Evolutionary conservation across 495 filamentous ascomycete species (phyloP).

Genomic region (Tuber melanosporum): DNA sequence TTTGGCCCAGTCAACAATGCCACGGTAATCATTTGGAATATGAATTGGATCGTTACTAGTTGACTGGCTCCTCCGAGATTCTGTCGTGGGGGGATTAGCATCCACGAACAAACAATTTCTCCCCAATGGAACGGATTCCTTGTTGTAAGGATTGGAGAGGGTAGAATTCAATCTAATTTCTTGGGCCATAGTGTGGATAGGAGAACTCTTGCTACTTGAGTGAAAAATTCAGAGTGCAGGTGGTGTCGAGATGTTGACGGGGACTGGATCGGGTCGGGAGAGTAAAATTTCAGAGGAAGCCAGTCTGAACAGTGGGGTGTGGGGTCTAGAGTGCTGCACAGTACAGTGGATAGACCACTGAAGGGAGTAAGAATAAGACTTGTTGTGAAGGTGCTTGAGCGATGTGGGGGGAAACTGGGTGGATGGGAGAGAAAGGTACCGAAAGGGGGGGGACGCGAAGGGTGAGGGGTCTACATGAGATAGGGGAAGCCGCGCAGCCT

Average conservation of each 20-base stretch:
- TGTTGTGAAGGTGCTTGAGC: background rate
- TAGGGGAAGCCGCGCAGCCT: background rate
- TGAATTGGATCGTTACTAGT: background rate
- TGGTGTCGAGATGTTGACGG: background rate
- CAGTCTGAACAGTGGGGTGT: background rate
- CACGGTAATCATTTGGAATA: background rate
- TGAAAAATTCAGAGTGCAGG: background rate
- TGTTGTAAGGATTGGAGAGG: constrained; percentile 5
- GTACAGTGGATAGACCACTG: background rate
- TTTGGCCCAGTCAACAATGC: background rate
- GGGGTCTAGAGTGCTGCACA: background rate
- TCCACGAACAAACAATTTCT: background rate
- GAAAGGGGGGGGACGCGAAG: background rate
- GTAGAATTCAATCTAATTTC: constrained; percentile 9
- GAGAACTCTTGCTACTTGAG: constrained; percentile 1
- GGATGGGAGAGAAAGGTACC: background rate
- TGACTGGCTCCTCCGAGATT: background rate
- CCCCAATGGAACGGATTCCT: background rate
- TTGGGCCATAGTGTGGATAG: constrained; percentile 8
- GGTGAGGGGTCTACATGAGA: background rate
- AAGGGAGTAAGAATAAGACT: background rate
- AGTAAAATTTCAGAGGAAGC: constrained; percentile 9
- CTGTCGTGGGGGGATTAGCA: background rate
- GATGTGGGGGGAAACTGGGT: background rate
- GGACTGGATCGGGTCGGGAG: constrained; percentile 7